Conservation (phyloP, 2,329 filamentous ascomycete species). For the Phyllosticta citrichinensis region DNA sequence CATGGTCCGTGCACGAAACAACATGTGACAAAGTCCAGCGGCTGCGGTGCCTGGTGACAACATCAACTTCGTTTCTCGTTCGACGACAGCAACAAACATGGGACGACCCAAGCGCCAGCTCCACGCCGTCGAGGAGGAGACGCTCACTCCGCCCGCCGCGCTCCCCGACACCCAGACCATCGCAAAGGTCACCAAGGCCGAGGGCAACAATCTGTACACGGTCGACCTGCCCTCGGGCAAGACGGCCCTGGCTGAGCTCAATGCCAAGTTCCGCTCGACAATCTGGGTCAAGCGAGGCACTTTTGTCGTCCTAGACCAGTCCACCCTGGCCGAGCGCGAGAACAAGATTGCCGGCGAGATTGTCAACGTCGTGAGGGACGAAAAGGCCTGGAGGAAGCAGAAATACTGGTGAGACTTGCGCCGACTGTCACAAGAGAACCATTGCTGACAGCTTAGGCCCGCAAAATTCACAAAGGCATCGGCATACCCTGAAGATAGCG, state of each 20-base stretch:
- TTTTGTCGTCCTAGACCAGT: slow-evolving; percentile 73
- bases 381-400: slow-evolving; percentile 85
- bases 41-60: neutral
- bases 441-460: slow-evolving; percentile 48
- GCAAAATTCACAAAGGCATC: slow-evolving; percentile 62
- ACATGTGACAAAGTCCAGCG: neutral
- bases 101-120: slow-evolving; percentile 66
- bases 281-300: slow-evolving; percentile 89
- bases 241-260: slow-evolving; percentile 67
- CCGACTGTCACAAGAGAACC: neutral
- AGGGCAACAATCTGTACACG: slow-evolving; percentile 82
- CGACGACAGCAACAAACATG: slow-evolving; percentile 38
- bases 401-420: slow-evolving; percentile 55
- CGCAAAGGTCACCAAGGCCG: slow-evolving; percentile 68
- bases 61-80: neutral
- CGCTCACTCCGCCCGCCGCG: slow-evolving; percentile 48
- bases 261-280: slow-evolving; percentile 75
- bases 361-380: slow-evolving; percentile 82
- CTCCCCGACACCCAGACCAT: slow-evolving; percentile 50
- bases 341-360: slow-evolving; percentile 84
- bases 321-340: slow-evolving; percentile 52
- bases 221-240: slow-evolving; percentile 58
- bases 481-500: slow-evolving; percentile 51
- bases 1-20: neutral
- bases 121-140: slow-evolving; percentile 66